Percentiles rank a stretch among this genome's conserved stretches.
Conservation (phyloP, 805 yeast genomes). For the Clavispora fructus region DNA sequence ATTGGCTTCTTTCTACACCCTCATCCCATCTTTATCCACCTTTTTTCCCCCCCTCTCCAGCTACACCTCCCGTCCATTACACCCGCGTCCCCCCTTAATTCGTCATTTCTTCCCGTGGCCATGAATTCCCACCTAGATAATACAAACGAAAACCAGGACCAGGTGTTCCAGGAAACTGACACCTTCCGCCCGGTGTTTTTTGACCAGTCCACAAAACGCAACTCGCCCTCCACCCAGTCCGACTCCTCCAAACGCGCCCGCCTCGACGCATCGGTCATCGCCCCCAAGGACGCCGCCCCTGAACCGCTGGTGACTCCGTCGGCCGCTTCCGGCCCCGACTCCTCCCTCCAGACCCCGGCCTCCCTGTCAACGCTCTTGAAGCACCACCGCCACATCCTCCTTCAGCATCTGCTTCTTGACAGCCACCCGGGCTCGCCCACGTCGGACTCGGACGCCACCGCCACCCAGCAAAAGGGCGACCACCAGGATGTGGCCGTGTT, state of each 20-base stretch:
- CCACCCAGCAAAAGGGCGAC: neutral
- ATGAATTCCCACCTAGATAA: slow-evolving; percentile 31
- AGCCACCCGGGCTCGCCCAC: slow-evolving; percentile 6
- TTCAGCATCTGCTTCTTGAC: slow-evolving; percentile 20
- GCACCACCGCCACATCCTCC: slow-evolving; percentile 15
- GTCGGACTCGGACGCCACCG: slow-evolving; percentile 5
- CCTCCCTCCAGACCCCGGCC: slow-evolving; percentile 4
- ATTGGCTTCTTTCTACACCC: neutral
- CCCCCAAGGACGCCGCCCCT: slow-evolving; percentile 11
- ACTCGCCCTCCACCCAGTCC: slow-evolving; percentile 10
- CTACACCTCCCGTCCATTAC: too few relatives aligned
- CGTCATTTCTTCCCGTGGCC: too few relatives aligned
- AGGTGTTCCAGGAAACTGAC: slow-evolving; percentile 24
- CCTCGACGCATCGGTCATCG: slow-evolving; percentile 13
- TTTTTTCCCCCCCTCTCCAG: neutral
- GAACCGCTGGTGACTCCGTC: slow-evolving; percentile 8
- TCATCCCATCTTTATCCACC: neutral
- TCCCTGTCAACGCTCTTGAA: slow-evolving; percentile 3
- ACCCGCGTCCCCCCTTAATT: too few relatives aligned
- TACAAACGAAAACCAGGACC: slow-evolving; percentile 27
- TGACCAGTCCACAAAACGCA: slow-evolving; percentile 18
- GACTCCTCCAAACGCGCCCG: slow-evolving; percentile 13
- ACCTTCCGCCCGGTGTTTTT: slow-evolving; percentile 31
- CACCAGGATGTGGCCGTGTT: neutral
- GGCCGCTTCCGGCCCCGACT: slow-evolving; percentile 6